phyloP scores from a whole-genome alignment of 805 yeast species.

The Candida schatavii region DNA sequence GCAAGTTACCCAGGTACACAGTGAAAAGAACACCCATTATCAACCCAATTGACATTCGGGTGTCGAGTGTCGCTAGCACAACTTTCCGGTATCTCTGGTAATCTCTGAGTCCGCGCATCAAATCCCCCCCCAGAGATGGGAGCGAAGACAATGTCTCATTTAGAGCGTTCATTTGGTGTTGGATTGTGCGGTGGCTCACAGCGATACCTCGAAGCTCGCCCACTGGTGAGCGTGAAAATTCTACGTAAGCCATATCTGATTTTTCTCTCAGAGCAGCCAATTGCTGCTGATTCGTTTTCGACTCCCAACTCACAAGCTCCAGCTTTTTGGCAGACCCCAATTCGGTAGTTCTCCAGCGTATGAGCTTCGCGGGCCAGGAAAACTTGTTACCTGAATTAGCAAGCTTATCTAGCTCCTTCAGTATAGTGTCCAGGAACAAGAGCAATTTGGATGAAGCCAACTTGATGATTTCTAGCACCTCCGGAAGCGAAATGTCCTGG shows the following conservation, averaged over 20 bases:
- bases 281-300: conserved; percentile 13
- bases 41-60: conserved; percentile 70
- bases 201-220: conserved; percentile 95
- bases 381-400: conserved; percentile 31
- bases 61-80: conserved; percentile 46
- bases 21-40: conserved; percentile 78
- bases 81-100: conserved; percentile 47
- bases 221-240: conserved; percentile 82
- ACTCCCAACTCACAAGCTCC: conserved; percentile 27
- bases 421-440: conserved; percentile 75
- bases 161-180: conserved; percentile 82
- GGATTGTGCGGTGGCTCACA: conserved; percentile 80
- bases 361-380: conserved; percentile 73
- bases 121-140: conserved; percentile 56
- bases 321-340: conserved; percentile 59
- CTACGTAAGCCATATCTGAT: conserved; percentile 83
- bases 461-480: conserved; percentile 68
- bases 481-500: conserved; percentile 64
- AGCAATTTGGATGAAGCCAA: conserved; percentile 75
- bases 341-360: conserved; percentile 82
- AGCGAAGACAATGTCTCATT: conserved; percentile 65
- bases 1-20: conserved; percentile 78
- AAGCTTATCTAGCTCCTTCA: conserved; percentile 68
- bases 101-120: conserved; percentile 37
- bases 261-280: conserved; percentile 9